Conservation (phyloP, 2,329 filamentous ascomycete genomes). For the Cladophialophora carrionii region DNA sequence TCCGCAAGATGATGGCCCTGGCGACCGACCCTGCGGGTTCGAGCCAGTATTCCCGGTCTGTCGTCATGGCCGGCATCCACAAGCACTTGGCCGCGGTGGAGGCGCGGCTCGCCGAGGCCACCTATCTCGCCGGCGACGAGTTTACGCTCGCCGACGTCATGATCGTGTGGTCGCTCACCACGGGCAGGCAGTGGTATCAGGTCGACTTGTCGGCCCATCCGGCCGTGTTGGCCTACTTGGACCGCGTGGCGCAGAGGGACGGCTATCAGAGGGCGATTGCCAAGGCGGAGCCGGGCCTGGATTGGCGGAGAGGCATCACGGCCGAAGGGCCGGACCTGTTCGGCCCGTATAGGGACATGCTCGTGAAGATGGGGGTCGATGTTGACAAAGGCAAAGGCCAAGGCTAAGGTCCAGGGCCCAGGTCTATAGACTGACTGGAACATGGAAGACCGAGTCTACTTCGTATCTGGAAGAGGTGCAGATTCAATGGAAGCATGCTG, state of each 20-base stretch:
- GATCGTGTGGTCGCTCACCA: slow-evolving; percentile 64
- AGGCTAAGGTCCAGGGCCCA: not conserved
- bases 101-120: slow-evolving; percentile 50
- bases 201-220: slow-evolving; percentile 49
- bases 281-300: slow-evolving; percentile 56
- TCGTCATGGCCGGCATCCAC: slow-evolving; percentile 43
- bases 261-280: slow-evolving; percentile 55
- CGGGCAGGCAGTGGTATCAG: slow-evolving; percentile 59
- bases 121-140: slow-evolving; percentile 63
- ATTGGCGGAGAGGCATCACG: slow-evolving; percentile 33
- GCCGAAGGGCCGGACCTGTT: slow-evolving; percentile 20
- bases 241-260: slow-evolving; percentile 50
- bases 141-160: slow-evolving; percentile 70
- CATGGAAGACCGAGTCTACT: no score
- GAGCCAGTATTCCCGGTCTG: slow-evolving; percentile 41
- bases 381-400: not conserved
- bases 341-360: slow-evolving; percentile 4
- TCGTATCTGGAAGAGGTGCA: no score
- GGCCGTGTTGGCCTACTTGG: slow-evolving; percentile 53
- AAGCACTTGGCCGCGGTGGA: slow-evolving; percentile 54
- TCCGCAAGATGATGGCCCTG: slow-evolving; percentile 46
- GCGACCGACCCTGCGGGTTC: slow-evolving; percentile 42
- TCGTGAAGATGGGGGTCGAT: slow-evolving; percentile 18
- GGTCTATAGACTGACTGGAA: not conserved
- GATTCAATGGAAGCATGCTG: not conserved